phyloP scores from a whole-genome alignment of 441 rosid species.

The Pelargonium australe region DNA sequence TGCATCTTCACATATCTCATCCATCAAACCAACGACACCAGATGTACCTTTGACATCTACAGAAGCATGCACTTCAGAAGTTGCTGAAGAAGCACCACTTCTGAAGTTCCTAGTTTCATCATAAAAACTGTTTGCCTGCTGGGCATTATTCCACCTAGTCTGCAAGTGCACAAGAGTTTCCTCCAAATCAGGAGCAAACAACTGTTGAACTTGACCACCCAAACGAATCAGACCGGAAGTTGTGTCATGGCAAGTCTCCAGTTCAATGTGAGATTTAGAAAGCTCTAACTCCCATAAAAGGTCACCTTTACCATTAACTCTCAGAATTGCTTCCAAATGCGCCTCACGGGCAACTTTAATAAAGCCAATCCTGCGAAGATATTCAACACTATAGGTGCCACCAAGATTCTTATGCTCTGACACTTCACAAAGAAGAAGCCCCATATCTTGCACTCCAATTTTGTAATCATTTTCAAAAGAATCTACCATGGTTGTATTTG shows the following conservation, averaged over 20 bases:
- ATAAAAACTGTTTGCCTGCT: conserved; percentile 38
- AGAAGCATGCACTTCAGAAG: conserved; percentile 38
- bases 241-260: conserved; percentile 88
- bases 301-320: conserved; percentile 49
- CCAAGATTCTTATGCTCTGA: conserved; percentile 41
- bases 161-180: conserved; percentile 83
- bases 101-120: conserved; percentile 26
- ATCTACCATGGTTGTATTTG: conserved; percentile 36
- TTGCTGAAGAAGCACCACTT: conserved; percentile 29
- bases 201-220: conserved; percentile 76
- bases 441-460: conserved; percentile 74
- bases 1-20: conserved; percentile 76
- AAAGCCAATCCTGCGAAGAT: conserved; percentile 66
- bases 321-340: conserved; percentile 56
- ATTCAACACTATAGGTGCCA: conserved; percentile 50
- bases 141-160: conserved; percentile 68
- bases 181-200: conserved; percentile 91
- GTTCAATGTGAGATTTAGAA: conserved; percentile 51
- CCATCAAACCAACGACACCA: conserved; percentile 54
- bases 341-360: conserved; percentile 80
- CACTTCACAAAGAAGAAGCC: conserved; percentile 65
- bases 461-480: conserved; percentile 43
- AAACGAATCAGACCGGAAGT: conserved; percentile 68
- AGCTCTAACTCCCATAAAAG: conserved; percentile 79
- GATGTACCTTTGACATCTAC: conserved; percentile 28